These are phyloP conservation scores for Cercophora scortea DNA, from an alignment of 495 filamentous ascomycete genomes.

Conservation along the genomic window DNA sequence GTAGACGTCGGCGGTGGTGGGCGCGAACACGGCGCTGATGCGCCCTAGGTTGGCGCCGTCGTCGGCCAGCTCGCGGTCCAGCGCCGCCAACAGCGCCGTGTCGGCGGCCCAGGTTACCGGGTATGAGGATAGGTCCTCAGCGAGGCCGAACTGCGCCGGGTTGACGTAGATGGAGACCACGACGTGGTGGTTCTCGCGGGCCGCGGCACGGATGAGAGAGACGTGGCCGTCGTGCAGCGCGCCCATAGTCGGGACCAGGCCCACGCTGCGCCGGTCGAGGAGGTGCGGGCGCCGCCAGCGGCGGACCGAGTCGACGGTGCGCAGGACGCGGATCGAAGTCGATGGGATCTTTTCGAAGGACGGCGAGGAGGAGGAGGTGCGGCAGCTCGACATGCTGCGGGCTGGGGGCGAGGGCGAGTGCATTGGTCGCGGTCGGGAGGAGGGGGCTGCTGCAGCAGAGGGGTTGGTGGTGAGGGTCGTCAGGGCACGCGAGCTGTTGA, in stretches of 20 bases:
- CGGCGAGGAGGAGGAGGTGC: neutral
- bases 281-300: slow-evolving; percentile 61
- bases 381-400: slow-evolving; percentile 23
- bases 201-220: slow-evolving; percentile 78
- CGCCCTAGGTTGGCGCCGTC: slow-evolving; percentile 50
- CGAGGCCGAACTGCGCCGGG: slow-evolving; percentile 89
- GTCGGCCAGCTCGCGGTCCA: slow-evolving; percentile 65
- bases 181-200: slow-evolving; percentile 72
- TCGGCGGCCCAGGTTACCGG: slow-evolving; percentile 86
- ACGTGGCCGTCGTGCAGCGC: slow-evolving; percentile 89
- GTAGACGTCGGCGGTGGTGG: slow-evolving; percentile 79
- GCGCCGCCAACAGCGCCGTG: slow-evolving; percentile 49
- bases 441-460: neutral
- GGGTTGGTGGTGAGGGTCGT: neutral
- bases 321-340: slow-evolving; percentile 64
- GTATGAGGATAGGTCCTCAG: slow-evolving; percentile 81
- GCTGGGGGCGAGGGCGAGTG: neutral
- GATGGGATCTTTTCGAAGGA: slow-evolving; percentile 36
- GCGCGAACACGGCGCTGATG: slow-evolving; percentile 78
- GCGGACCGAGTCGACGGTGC: slow-evolving; percentile 63
- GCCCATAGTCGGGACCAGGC: slow-evolving; percentile 94
- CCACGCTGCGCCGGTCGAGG: slow-evolving; percentile 62
- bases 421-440: neutral
- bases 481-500: slow-evolving; percentile 20
- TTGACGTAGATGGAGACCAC: slow-evolving; percentile 92